Base-by-base conservation (phyloP, 805 yeast species). In the Metschnikowia dekortorum region DNA sequence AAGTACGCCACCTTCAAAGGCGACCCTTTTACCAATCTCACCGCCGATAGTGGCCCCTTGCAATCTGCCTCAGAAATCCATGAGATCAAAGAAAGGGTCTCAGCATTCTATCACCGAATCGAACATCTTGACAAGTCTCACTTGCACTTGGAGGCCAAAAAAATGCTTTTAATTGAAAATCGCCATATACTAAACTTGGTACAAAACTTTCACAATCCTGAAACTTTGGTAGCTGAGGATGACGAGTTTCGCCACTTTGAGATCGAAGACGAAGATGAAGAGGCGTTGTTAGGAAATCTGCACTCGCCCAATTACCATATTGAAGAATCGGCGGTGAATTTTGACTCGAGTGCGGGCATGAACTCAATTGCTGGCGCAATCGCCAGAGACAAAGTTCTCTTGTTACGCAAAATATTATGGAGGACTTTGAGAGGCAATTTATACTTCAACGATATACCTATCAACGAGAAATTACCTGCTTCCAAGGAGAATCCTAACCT, bases 31-130 rank as follows among this genome's bases (percentile, higher is more conserved):
- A 62, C 62, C 41, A 61, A 62, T 31, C 53, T 66, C 37, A 53
- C 84, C 39, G 70, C 76, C 3, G 89, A 91, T 52, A 79, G 87
- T 58, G 44, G 53, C 33, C 54, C 54, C 3, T 60, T 71, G 39
- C 74, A 74, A 4, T 46, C 68, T 6, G 45, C 65, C 2, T 62
- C 72, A 9, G 74, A 69, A 36, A 62, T 71, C 61, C 75, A 71
- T 53, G 64, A 61, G 13, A 58, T 70, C 46, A 62, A 58, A 47
- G 55, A 52, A 9, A 59, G 60, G 34, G 60, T 72, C 10, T 48
- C 51, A 2, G 60, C 58, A 7, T 56, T 68, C 46, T 57, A 61
- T 52, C 68, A 63, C 6, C 54, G 71, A 50, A 67, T 72, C 41
- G 62, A 63, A 41, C 76, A 73, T 44, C 62, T 73, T 18, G 74